Evolutionary conservation across 331 rosid genomes (phyloP).

Genomic region (Stylosanthes scabra): DNA sequence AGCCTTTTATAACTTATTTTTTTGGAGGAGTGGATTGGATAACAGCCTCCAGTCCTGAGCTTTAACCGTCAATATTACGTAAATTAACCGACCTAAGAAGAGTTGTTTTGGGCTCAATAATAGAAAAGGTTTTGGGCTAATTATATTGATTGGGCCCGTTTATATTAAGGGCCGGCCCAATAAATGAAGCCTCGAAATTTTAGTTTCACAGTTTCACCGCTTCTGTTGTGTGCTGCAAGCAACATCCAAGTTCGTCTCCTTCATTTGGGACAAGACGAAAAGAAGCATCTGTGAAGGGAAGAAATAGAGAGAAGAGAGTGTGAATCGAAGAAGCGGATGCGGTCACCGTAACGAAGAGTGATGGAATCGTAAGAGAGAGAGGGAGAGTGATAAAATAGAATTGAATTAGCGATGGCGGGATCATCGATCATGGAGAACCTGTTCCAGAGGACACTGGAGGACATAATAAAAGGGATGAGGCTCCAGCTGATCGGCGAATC

Average conservation of each 20-base stretch:
- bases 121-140: too few relatives aligned
- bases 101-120: too few relatives aligned
- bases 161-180: background rate
- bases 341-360: background rate
- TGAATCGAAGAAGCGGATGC: background rate
- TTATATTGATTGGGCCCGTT: background rate
- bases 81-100: background rate
- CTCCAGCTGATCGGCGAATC: conserved; percentile 70
- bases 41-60: too few relatives aligned
- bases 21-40: too few relatives aligned
- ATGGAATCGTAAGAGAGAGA: background rate
- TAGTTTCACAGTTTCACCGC: background rate
- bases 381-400: too few relatives aligned
- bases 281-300: background rate
- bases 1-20: background rate
- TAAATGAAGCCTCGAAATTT: background rate
- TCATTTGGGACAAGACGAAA: background rate
- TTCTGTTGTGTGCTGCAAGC: too few relatives aligned
- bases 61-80: background rate
- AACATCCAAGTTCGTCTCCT: background rate
- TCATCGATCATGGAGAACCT: conserved; percentile 88
- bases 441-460: conserved; percentile 84
- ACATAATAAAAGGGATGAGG: too few relatives aligned
- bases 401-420: conserved; percentile 56
- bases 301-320: too few relatives aligned